Evolutionary conservation across 768 basidiomycete genomes (phyloP), one percentile per base, ranked within the genome.

Genomic region (Leccinum pellstonianum): DNA sequence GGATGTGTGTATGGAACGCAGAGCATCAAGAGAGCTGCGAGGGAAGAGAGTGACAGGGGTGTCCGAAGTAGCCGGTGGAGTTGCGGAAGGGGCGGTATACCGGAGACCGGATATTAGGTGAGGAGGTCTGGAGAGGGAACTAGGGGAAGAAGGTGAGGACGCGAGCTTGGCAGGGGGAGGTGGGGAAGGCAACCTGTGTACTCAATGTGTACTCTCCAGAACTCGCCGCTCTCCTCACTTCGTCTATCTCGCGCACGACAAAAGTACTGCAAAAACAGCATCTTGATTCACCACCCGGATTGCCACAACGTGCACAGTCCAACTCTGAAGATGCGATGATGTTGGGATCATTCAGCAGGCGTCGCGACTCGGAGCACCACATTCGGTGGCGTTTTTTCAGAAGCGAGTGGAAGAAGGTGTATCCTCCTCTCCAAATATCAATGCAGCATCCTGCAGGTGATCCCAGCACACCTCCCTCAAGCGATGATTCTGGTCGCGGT

Each of bases 301-400:
- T 91, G 23, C 86, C 87, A 2, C 64, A 69, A n/a, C 82, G 83
- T 21, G 85, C 84, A 31, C 73, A 86, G 61, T 81, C 83, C 19
- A 62, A 70, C 3, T 86, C 88, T 9, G 77, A 82, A 57, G 86
- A 89, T 55, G 84, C 85, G 2, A 70, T 70, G 29, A 64, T 87
- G 4, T 74, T 89, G 35, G 90, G 90, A 3, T 82, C 79, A 10
- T 76, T 91, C 47, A 89, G 88, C 77, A 88, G 83, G 68, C 83
- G 91, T 37, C 82, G 90, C 48, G 83, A n/a, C n/a, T n/a, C n/a
- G n/a, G n/a, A 91, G 69, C 79, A 85, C 52, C 93, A 94, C 72
- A 78, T 86, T 50, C 84, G 84, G 21, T 83, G 87, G 84, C 82
- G 84, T 21, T 89, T 79, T 66, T 91, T 85, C 71, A 74, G 69